A percentile compares a stretch with the other conserved stretches of the same genome.
These are phyloP conservation scores for Wickerhamiella kurtzmanii DNA, from an alignment of 805 yeast species.

Conservation along the genomic window DNA sequence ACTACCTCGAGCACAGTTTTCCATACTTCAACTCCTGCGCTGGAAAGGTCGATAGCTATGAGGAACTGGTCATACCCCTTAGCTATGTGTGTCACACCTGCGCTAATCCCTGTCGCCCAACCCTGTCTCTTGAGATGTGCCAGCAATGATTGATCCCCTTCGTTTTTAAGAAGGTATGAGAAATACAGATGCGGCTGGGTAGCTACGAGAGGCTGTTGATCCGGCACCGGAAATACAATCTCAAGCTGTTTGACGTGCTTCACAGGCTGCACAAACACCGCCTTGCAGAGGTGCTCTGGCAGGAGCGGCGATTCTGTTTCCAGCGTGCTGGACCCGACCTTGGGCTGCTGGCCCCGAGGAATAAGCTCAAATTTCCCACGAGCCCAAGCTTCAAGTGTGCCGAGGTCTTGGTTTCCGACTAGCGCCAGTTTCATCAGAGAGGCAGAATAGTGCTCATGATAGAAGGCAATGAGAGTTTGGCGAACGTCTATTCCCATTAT, in stretches of 20 bases:
- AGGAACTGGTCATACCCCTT: slow-evolving; percentile 54
- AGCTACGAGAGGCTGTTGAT: slow-evolving; percentile 52
- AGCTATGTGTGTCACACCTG: slow-evolving; percentile 46
- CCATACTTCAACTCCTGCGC: slow-evolving; percentile 48
- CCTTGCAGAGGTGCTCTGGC: slow-evolving; percentile 35
- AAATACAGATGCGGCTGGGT: slow-evolving; percentile 56
- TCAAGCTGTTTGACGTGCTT: slow-evolving; percentile 62
- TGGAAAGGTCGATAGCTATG: slow-evolving; percentile 65
- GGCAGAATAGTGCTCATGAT: slow-evolving; percentile 60
- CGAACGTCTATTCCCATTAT: slow-evolving; percentile 57
- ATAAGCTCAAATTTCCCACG: slow-evolving; percentile 50
- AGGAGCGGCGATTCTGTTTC: slow-evolving; percentile 39
- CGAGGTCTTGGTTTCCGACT: slow-evolving; percentile 67
- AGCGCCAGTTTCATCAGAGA: slow-evolving; percentile 84
- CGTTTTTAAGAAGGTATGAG: slow-evolving; percentile 84
- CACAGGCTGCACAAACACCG: slow-evolving; percentile 64
- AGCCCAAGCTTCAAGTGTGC: slow-evolving; percentile 59
- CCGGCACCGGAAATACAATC: slow-evolving; percentile 62
- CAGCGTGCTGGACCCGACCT: too few relatives aligned
- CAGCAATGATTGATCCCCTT: slow-evolving; percentile 73
- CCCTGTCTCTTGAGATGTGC: slow-evolving; percentile 54
- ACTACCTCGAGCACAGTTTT: slow-evolving; percentile 42
- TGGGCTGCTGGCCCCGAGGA: too few relatives aligned
- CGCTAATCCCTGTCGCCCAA: slow-evolving; percentile 68
- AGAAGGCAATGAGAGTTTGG: slow-evolving; percentile 64